Base-by-base conservation (phyloP, 2,329 filamentous ascomycete genomes). In the Paraphaeosphaeria sporulosa region DNA sequence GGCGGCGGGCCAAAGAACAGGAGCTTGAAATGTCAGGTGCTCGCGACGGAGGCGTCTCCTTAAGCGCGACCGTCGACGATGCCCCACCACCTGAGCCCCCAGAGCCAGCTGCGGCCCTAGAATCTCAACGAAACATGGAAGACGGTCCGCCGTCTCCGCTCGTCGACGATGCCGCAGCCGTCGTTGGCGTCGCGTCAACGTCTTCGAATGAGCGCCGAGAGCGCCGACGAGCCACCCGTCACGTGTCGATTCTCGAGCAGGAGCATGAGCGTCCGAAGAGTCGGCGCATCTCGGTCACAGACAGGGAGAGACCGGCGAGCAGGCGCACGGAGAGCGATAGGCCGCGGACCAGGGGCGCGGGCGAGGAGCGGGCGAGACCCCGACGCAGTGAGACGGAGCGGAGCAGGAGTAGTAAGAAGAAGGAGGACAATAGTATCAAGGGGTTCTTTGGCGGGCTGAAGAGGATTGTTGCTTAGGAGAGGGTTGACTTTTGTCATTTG, bases 361-460 rank as follows among this genome's bases (percentile, higher is more conserved):
- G 64, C 2, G 73, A 75, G 3, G 72, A 73, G 47, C 58, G 66
- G 1, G 59, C 57, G 2, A 61, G 71, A 8, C 64, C 67, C 8
- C 64, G 69, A 40, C 56, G 73, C 42, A 67, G 68, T 46, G 74
- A 74, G 53, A 71, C 68, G 2, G 71, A 72, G 66, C 19, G 55
- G 61, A 27, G 62, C 47, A 60, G 62, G 12, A 62, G 70, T 12
- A 72, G 67, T 61, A 76, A 70, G 68, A 76, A 70, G 58, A 69
- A 74, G 36, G 70, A 74, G 25, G 62, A 68, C 17, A 65, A 70
- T 6, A 69, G 70, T 5, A 55, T 76, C 4, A 76, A 73, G 57
- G 65, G 71, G 0, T 54, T 76, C 15, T 69, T 76, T 56, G 72
- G 73, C n/a, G 69, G 73, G 0, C 65, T 76, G 27, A 73, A 72